phyloP scores from a whole-genome alignment of 257 asterid genomes.

The Nicotiana tabacum region DNA sequence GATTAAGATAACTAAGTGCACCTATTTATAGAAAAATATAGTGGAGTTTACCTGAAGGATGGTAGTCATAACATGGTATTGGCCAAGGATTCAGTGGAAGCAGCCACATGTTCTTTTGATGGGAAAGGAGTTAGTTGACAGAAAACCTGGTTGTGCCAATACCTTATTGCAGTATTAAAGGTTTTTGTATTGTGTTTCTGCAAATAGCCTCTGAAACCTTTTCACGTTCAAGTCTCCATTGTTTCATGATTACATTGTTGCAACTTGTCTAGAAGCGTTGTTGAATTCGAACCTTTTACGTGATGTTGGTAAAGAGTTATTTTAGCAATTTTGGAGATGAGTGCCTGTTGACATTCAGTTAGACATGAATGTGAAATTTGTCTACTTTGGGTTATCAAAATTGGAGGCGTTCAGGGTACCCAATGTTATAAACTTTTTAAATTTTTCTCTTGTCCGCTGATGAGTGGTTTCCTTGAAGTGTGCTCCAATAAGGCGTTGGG shows the following conservation, averaged over 20 bases:
- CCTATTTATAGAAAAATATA: background rate
- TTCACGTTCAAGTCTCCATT: background rate
- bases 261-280: background rate
- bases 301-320: background rate
- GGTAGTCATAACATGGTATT: background rate
- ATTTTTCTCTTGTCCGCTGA: background rate
- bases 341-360: background rate
- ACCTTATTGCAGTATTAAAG: background rate
- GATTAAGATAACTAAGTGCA: background rate
- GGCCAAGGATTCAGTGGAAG: background rate
- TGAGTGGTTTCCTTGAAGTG: constrained; percentile 4
- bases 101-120: background rate
- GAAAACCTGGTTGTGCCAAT: background rate
- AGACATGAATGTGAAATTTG: background rate
- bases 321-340: background rate
- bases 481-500: background rate
- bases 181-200: background rate
- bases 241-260: background rate
- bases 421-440: background rate
- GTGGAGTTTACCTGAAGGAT: background rate
- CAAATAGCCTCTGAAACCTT: background rate
- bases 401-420: background rate
- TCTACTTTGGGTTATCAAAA: background rate
- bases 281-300: background rate
- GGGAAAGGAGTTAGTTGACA: background rate